Evolutionary conservation across 495 filamentous ascomycete species (phyloP).

Genomic region (Bathelium albidoporum): DNA sequence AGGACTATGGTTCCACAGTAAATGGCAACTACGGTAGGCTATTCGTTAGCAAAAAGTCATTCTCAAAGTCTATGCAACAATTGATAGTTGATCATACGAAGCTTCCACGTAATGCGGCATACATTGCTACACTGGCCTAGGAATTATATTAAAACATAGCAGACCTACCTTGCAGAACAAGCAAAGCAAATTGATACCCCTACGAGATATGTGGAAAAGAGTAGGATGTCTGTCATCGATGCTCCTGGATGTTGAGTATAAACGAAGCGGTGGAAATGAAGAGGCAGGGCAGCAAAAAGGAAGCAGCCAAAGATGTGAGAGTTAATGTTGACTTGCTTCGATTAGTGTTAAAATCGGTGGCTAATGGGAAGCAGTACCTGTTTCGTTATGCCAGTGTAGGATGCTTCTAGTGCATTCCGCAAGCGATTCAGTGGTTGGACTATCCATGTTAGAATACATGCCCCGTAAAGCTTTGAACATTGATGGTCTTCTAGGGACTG

Average conservation of each 20-base stretch:
- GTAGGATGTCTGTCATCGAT: constrained; percentile 32
- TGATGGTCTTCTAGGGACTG: no score
- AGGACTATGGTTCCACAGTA: constrained; percentile 40
- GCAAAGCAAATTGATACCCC: constrained; percentile 44
- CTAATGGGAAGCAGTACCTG: constrained; percentile 18
- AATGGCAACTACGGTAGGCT: constrained; percentile 32
- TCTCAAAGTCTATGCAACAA: no score
- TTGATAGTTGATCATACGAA: no score
- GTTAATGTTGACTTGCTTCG: constrained; percentile 40
- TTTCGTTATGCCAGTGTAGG: constrained; percentile 36
- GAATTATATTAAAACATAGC: not conserved
- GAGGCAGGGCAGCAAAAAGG: constrained; percentile 35
- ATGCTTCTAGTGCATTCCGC: constrained; percentile 9
- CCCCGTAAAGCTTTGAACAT: no score
- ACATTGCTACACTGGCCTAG: not conserved
- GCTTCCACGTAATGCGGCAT: not conserved
- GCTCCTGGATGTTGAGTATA: constrained; percentile 27
- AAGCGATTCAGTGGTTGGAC: constrained; percentile 9
- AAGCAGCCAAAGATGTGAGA: constrained; percentile 40
- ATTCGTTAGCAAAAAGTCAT: not conserved
- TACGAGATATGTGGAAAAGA: constrained; percentile 38
- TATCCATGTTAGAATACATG: not conserved
- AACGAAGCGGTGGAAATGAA: constrained; percentile 30
- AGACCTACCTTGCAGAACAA: constrained; percentile 36
- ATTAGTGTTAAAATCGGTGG: not conserved